A percentile compares a stretch with the other conserved stretches of the same genome.
phyloP scores from a whole-genome alignment of 176 grass and related monocot genomes.

The Tillandsia leiboldiana region DNA sequence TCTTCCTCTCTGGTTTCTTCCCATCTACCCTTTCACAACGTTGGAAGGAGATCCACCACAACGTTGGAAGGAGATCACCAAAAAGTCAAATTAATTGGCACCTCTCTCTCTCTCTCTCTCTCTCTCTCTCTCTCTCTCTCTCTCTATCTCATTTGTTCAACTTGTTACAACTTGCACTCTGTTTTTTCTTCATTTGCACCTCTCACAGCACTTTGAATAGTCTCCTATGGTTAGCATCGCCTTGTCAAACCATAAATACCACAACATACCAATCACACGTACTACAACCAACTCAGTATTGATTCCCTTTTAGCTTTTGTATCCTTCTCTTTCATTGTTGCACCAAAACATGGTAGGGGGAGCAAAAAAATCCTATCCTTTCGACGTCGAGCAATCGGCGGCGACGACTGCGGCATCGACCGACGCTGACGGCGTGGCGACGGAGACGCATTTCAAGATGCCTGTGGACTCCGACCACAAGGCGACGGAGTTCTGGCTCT shows the following conservation, averaged over 20 bases:
- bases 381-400: not conserved
- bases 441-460: conserved; percentile 32
- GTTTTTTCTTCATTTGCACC: not conserved
- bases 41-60: not conserved
- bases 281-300: too few relatives aligned
- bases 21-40: not conserved
- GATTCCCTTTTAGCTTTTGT: too few relatives aligned
- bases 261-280: not conserved
- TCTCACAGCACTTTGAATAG: not conserved
- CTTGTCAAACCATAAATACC: not conserved
- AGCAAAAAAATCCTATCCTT: not conserved
- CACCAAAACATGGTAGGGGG: too few relatives aligned
- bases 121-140: not conserved
- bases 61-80: not conserved
- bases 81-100: not conserved
- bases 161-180: not conserved
- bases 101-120: too few relatives aligned
- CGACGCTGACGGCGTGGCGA: not conserved
- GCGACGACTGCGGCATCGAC: too few relatives aligned
- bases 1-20: not conserved
- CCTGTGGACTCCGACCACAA: conserved; percentile 87
- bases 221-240: not conserved
- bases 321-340: too few relatives aligned
- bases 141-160: not conserved
- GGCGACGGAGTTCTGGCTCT: conserved; percentile 90